These are phyloP conservation scores for Pseudocercospora eumusae DNA, from an alignment of 2,329 filamentous ascomycete genomes.

Conservation along the genomic window DNA sequence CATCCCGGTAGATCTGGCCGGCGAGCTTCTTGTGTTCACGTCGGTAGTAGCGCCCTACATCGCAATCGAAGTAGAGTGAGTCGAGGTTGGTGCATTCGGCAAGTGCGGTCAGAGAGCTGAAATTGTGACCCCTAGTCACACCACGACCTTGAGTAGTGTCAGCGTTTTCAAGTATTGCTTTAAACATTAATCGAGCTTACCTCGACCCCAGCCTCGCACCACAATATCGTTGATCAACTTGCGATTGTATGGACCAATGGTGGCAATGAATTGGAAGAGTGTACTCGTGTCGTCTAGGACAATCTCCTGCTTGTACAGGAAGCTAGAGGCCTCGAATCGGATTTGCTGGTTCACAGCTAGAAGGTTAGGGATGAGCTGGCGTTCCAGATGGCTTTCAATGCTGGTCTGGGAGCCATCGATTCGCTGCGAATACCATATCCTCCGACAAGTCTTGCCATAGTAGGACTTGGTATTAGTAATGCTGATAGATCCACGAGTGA, in stretches of 20 bases:
- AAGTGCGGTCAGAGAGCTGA: slow-evolving; percentile 31
- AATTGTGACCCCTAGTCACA: slow-evolving; percentile 27
- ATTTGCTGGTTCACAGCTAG: slow-evolving; percentile 37
- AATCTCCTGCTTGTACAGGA: slow-evolving; percentile 36
- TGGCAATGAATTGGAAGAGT: slow-evolving; percentile 32
- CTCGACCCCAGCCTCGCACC: slow-evolving; percentile 28
- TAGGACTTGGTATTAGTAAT: slow-evolving; percentile 2
- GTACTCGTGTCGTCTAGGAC: slow-evolving; percentile 31
- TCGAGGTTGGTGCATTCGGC: slow-evolving; percentile 33
- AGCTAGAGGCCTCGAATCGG: slow-evolving; percentile 31
- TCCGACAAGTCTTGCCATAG: slow-evolving; percentile 19
- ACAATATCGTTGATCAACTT: slow-evolving; percentile 27
- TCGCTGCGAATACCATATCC: neutral
- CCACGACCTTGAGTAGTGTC: slow-evolving; percentile 2
- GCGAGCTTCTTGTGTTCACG: slow-evolving; percentile 24
- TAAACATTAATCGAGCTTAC: too few species aligned
- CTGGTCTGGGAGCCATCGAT: neutral
- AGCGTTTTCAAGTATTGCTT: too few species aligned
- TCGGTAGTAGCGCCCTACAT: slow-evolving; percentile 15
- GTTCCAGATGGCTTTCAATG: neutral
- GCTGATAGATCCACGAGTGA: slow-evolving; percentile 23
- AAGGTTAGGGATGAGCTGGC: slow-evolving; percentile 29
- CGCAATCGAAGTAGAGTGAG: slow-evolving; percentile 31
- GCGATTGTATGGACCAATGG: slow-evolving; percentile 33
- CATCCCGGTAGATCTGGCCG: slow-evolving; percentile 31